Percentiles rank a stretch among this genome's conserved stretches.
phyloP scores from a whole-genome alignment of 768 basidiomycete species.

The Rubroboletus pulcherrimus region DNA sequence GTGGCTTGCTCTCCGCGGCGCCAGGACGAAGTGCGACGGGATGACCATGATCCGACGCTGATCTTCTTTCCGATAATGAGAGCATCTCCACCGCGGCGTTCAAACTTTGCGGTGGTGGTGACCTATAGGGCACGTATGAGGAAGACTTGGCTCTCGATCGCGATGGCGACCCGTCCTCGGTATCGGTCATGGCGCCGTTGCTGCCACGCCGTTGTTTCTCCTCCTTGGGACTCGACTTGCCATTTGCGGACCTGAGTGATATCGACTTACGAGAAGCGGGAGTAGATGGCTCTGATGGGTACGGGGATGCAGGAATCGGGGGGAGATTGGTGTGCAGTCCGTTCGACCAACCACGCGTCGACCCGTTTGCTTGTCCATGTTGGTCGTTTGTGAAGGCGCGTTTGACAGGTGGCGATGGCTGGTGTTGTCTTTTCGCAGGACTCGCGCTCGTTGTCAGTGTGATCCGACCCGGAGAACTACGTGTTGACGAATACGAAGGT shows the following conservation, averaged over 20 bases:
- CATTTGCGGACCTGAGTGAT: constrained; percentile 32
- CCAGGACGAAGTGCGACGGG: constrained; percentile 16
- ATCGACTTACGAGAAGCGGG: constrained; percentile 51
- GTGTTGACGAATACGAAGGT: constrained; percentile 33
- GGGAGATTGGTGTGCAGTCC: constrained; percentile 42
- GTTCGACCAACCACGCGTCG: constrained; percentile 32
- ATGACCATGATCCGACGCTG: constrained; percentile 28
- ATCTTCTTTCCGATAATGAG: constrained; percentile 29
- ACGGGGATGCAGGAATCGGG: constrained; percentile 69
- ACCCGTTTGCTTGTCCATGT: constrained; percentile 23
- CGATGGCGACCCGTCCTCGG: constrained; percentile 39
- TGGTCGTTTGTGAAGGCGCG: constrained; percentile 33
- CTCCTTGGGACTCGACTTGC: constrained; percentile 31
- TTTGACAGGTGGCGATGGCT: constrained; percentile 25
- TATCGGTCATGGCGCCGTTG: constrained; percentile 26
- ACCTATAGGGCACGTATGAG: constrained; percentile 50
- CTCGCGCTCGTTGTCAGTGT: constrained; percentile 18
- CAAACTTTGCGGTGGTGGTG: constrained; percentile 65
- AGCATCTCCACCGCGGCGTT: constrained; percentile 70
- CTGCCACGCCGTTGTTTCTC: constrained; percentile 31
- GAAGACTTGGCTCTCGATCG: constrained; percentile 52
- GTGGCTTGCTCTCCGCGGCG: constrained; percentile 25
- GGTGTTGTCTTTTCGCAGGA: constrained; percentile 26
- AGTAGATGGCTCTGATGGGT: constrained; percentile 55
- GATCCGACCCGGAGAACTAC: constrained; percentile 31